Evolutionary conservation across 2,329 filamentous ascomycete species (phyloP).

Genomic region (Aureobasidium uvarum): DNA sequence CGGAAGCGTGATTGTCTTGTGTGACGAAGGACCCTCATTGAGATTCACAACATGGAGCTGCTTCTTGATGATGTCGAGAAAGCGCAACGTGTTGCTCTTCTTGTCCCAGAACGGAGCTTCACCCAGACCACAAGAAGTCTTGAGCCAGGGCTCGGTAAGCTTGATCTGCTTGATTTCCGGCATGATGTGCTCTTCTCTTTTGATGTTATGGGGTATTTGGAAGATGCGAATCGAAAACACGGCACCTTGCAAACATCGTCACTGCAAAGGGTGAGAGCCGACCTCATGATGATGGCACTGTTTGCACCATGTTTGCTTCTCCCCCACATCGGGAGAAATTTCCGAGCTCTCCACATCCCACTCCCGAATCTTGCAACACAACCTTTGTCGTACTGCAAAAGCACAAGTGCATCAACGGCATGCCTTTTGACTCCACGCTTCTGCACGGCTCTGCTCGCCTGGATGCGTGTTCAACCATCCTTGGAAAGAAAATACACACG

Average conservation of each 20-base stretch:
- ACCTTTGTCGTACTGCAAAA: conserved; percentile 4
- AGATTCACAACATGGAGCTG: conserved; percentile 71
- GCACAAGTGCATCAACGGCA: neutral
- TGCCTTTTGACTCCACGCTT: neutral
- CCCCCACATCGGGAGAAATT: conserved; percentile 7
- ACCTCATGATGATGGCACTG: conserved; percentile 23
- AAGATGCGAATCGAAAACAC: neutral
- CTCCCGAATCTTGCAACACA: neutral
- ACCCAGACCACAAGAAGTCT: conserved; percentile 64
- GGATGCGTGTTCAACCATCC: neutral
- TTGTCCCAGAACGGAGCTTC: conserved; percentile 75
- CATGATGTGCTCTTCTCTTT: conserved; percentile 30
- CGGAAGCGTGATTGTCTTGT: conserved; percentile 55
- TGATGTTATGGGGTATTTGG: neutral
- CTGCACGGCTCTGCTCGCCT: conserved; percentile 23
- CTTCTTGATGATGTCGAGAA: conserved; percentile 79
- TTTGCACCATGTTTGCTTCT: conserved; percentile 11
- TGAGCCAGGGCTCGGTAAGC: conserved; percentile 52
- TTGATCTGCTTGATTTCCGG: conserved; percentile 38
- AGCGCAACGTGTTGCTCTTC: conserved; percentile 64
- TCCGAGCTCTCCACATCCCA: neutral
- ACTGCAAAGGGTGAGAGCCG: neutral
- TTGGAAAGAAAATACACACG: neutral
- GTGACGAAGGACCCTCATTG: conserved; percentile 58
- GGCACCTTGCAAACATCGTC: neutral